Evolutionary conservation across 345 rosid species (phyloP), one percentile per base, ranked within the genome.

Genomic region (Syzygium aqueum): DNA sequence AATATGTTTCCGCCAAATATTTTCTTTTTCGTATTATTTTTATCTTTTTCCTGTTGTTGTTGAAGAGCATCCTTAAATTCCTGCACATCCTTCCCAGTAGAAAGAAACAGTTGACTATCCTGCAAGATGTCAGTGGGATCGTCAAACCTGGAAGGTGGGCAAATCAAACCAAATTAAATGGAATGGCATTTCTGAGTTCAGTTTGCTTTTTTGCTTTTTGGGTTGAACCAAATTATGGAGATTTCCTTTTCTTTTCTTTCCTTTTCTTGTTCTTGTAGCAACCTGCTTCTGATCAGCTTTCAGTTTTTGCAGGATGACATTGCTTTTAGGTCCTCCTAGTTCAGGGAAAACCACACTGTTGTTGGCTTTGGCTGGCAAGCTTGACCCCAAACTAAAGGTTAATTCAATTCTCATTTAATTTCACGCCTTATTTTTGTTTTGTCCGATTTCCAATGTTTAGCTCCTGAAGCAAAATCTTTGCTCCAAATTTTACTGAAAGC

Each of bases 281-380:
- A 33, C 80, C 25, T 21, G 80, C 25, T 73, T 33, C 80, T 73
- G 27, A 73, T 73, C 37, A 17, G 80, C 80, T 1, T 67, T 73
- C 46, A 9, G 46, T 30, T 88, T 85, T 21, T 21, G 54, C 73
- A 88, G 88, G 65, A 51, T 73, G 82, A 86, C 97, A 82, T 33
- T 87, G 91, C 98, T 97, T 59, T 87, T 97, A 86, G 99, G 99
- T 86, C 98, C 99, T 89, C 99, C 98, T 4, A 87, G 94, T 87
- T 94, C 99, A 21, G 99, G 99, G 77, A 97, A 97, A 88, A 95
- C 98, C 21, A 93, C 97, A 3, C 91, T 96, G 19, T 84, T 97
- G 88, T 56, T 93, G 88, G 97, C 97, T 59, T 33, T 84, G 85
- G 89, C 87, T 8, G 89, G 90, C 65, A 91, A 63, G 88, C 93